These are phyloP conservation scores for Lecanicillium sp. DNA, from an alignment of 2,329 filamentous ascomycete genomes.

Conservation along the genomic window DNA sequence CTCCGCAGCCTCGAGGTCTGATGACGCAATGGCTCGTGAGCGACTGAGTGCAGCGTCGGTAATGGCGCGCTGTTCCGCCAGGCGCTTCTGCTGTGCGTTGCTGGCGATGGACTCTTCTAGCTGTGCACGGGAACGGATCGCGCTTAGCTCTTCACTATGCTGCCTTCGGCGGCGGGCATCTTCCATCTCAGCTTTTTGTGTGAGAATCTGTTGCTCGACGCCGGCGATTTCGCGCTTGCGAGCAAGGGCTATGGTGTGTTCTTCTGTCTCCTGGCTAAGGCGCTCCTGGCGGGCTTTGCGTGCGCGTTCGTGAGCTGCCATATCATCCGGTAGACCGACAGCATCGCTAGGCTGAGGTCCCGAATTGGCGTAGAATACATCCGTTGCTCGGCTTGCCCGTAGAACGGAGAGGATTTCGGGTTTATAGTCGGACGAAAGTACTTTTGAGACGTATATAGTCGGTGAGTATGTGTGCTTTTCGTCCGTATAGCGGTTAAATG, in stretches of 20 bases:
- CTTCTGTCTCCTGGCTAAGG: slow-evolving; percentile 36
- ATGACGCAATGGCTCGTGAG: slow-evolving; percentile 34
- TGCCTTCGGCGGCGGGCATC: slow-evolving; percentile 39
- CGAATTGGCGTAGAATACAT: slow-evolving; percentile 45
- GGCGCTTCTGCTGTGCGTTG: slow-evolving; percentile 22
- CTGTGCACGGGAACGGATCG: slow-evolving; percentile 34
- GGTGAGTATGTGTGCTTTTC: slow-evolving; percentile 53
- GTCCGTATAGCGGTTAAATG: slow-evolving; percentile 45
- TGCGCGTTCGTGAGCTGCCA: slow-evolving; percentile 40
- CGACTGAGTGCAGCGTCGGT: slow-evolving; percentile 37
- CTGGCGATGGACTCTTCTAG: slow-evolving; percentile 34
- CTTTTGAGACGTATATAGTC: slow-evolving; percentile 49
- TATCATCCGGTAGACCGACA: slow-evolving; percentile 40
- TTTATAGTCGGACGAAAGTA: slow-evolving; percentile 31
- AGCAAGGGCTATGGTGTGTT: slow-evolving; percentile 38
- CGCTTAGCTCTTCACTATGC: slow-evolving; percentile 35
- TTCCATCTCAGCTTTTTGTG: slow-evolving; percentile 41
- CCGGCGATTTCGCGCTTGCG: slow-evolving; percentile 42
- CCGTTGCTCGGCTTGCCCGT: slow-evolving; percentile 40
- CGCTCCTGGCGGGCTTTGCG: slow-evolving; percentile 39
- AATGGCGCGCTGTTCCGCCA: slow-evolving; percentile 39
- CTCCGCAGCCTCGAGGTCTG: slow-evolving; percentile 37
- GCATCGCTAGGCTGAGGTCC: slow-evolving; percentile 46
- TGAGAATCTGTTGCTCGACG: slow-evolving; percentile 42
- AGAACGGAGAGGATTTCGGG: slow-evolving; percentile 39